phyloP scores from a whole-genome alignment of 108 stramenopile species.

The Fragilaria crotonensis region DNA sequence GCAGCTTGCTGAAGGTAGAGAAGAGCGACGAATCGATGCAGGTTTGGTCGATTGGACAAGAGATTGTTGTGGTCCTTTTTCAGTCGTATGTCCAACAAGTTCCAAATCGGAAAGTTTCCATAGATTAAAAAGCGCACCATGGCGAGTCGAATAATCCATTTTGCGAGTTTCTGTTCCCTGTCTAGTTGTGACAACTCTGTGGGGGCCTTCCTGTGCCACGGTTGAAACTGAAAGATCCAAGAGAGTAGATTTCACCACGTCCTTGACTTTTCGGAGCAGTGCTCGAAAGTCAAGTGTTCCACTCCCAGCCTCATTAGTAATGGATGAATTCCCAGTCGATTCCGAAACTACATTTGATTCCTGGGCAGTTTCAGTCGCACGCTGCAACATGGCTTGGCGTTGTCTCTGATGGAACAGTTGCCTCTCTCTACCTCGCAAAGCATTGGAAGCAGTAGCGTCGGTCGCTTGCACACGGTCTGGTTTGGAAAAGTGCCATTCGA shows the following conservation, averaged over 20 bases:
- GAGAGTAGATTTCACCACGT: too few relatives aligned
- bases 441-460: background rate
- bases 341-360: too few relatives aligned
- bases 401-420: constrained; percentile 11
- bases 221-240: too few relatives aligned
- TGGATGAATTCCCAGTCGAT: too few relatives aligned
- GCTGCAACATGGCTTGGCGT: constrained; percentile 22
- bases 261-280: too few relatives aligned
- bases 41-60: constrained; percentile 5
- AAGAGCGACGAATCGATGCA: constrained; percentile 16
- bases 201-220: background rate
- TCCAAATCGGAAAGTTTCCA: constrained; percentile 24
- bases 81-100: constrained; percentile 9
- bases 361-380: constrained; percentile 10
- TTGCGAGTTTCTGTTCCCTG: constrained; percentile 1
- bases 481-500: background rate
- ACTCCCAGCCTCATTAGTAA: too few relatives aligned
- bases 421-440: constrained; percentile 21
- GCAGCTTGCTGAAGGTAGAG: constrained; percentile 15
- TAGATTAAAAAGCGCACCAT: constrained; percentile 26
- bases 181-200: too few relatives aligned
- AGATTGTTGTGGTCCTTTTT: background rate
- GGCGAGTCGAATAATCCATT: constrained; percentile 23
- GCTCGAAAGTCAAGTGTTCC: too few relatives aligned
- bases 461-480: background rate